Evolutionary conservation across 768 basidiomycete species (phyloP).

Genomic region (Trametes cubensis): DNA sequence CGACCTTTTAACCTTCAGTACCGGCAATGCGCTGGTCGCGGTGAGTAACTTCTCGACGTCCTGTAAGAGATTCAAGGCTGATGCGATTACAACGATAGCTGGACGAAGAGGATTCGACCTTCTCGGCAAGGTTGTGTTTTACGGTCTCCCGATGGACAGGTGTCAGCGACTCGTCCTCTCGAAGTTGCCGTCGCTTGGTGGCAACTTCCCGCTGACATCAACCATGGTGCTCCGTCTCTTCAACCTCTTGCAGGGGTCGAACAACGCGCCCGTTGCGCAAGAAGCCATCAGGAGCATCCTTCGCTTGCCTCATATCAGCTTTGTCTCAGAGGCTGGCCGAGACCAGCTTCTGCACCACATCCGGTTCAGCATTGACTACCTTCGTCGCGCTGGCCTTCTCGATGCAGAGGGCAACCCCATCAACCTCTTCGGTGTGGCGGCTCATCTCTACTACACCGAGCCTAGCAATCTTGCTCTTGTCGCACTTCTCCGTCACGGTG

Average conservation of each 20-base stretch:
- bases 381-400: constrained; percentile 59
- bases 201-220: constrained; percentile 67
- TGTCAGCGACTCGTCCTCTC: constrained; percentile 68
- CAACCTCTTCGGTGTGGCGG: constrained; percentile 55
- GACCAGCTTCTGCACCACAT: constrained; percentile 66
- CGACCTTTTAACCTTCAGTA: constrained; percentile 44
- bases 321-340: constrained; percentile 55
- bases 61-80: neutral
- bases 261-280: constrained; percentile 49
- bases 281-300: constrained; percentile 56
- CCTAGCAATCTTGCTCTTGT: constrained; percentile 72
- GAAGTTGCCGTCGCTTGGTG: constrained; percentile 60
- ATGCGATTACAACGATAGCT: constrained; percentile 36
- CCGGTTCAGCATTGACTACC: constrained; percentile 72
- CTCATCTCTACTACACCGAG: constrained; percentile 66
- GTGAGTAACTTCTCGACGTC: constrained; percentile 17
- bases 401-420: constrained; percentile 57
- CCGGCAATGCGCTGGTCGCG: constrained; percentile 71
- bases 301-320: constrained; percentile 59
- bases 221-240: constrained; percentile 67
- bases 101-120: constrained; percentile 73
- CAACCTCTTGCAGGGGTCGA: constrained; percentile 65
- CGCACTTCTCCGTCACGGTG: constrained; percentile 56
- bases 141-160: constrained; percentile 63
- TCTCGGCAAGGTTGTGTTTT: constrained; percentile 73